A percentile compares a stretch with the other conserved stretches of the same genome.
These are phyloP conservation scores for Leucocoprinus birnbaumii DNA, from an alignment of 768 basidiomycete genomes.

Conservation along the genomic window DNA sequence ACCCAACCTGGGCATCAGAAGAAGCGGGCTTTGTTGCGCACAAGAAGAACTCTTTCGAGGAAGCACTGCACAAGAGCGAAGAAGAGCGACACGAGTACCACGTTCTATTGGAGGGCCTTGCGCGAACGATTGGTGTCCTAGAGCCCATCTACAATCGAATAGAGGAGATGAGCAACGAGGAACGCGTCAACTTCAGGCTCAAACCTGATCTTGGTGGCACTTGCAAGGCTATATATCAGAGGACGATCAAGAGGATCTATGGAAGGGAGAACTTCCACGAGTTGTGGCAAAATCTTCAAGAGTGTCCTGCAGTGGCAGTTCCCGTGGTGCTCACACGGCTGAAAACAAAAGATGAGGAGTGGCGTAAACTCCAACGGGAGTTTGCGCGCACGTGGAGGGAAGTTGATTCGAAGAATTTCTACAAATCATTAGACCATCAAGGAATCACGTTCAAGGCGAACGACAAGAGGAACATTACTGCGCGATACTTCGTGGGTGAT, in stretches of 20 bases:
- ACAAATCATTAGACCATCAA: slow-evolving; percentile 96
- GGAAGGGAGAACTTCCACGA: slow-evolving; percentile 75
- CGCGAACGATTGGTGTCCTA: slow-evolving; percentile 86
- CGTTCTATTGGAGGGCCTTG: slow-evolving; percentile 88
- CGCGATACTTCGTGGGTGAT: slow-evolving; percentile 78
- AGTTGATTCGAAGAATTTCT: slow-evolving; percentile 95
- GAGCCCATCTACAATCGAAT: slow-evolving; percentile 86
- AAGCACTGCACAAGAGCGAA: slow-evolving; percentile 93
- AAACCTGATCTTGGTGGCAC: slow-evolving; percentile 88
- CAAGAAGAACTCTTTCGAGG: slow-evolving; percentile 96
- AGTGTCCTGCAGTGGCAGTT: slow-evolving; percentile 85
- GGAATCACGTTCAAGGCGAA: slow-evolving; percentile 92
- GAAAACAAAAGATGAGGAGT: slow-evolving; percentile 95
- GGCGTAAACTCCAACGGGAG: slow-evolving; percentile 90
- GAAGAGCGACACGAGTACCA: slow-evolving; percentile 99
- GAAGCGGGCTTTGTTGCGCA: slow-evolving; percentile 92
- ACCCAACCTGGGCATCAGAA: slow-evolving; percentile 97
- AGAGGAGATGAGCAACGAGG: slow-evolving; percentile 86
- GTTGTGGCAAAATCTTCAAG: slow-evolving; percentile 84
- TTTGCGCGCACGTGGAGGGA: slow-evolving; percentile 98
- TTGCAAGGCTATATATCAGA: slow-evolving; percentile 85
- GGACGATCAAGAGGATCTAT: slow-evolving; percentile 93
- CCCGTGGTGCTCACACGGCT: slow-evolving; percentile 88
- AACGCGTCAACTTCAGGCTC: slow-evolving; percentile 76
- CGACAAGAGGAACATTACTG: slow-evolving; percentile 90